Conservation (phyloP, 2,329 filamentous ascomycete species). For the Aspergillus awamori region DNA sequence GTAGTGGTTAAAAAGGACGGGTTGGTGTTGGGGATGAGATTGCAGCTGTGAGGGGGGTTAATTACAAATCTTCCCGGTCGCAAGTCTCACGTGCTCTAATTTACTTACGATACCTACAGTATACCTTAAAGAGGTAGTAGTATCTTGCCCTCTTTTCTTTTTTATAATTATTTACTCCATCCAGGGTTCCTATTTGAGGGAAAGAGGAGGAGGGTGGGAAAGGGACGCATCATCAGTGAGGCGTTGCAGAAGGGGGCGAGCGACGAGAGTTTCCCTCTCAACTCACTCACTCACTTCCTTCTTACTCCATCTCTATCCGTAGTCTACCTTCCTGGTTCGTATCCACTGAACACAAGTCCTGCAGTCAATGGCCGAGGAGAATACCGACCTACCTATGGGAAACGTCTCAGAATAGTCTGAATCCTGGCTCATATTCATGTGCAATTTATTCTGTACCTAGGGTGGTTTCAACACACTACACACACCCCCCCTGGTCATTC, state of each 20-base stretch:
- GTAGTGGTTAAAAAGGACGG: not conserved
- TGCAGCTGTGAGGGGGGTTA: not conserved
- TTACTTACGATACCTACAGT: too few species aligned
- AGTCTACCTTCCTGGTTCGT: conserved; percentile 1
- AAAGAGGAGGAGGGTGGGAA: too few species aligned
- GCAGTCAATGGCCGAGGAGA: too few species aligned
- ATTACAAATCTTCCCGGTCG: conserved; percentile 2
- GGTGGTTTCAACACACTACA: not conserved
- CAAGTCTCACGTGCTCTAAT: not conserved
- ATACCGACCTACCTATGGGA: too few species aligned
- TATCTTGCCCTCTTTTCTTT: not conserved
- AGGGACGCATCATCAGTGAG: conserved; percentile 11
- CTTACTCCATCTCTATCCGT: not conserved
- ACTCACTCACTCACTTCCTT: not conserved
- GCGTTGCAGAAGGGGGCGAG: not conserved
- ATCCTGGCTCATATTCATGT: too few species aligned
- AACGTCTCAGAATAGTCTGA: too few species aligned
- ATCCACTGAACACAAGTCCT: not conserved
- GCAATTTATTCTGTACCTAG: conserved; percentile 1
- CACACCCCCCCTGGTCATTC: not conserved
- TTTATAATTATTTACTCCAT: not conserved
- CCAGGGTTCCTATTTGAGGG: too few species aligned
- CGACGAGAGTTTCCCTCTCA: not conserved
- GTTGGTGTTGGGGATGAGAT: not conserved
- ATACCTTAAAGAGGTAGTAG: too few species aligned